phyloP scores from a whole-genome alignment of 116 monocot species.

The Posidonia oceanica region DNA sequence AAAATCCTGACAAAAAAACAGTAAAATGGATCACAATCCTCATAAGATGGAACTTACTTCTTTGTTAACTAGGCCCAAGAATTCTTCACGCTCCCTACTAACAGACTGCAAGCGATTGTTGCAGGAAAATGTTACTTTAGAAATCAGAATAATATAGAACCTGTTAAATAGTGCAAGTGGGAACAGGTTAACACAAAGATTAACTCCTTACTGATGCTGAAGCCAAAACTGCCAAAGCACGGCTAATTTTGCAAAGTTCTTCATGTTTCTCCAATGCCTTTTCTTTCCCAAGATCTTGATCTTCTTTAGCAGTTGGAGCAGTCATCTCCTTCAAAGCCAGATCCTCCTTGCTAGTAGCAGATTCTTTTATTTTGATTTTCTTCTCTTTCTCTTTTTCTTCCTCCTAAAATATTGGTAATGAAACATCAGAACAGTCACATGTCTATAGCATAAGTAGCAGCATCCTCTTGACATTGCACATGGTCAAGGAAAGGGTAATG shows the following conservation, averaged over 20 bases:
- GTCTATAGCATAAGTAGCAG: no score
- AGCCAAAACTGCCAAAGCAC: constrained; percentile 78
- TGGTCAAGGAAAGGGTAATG: no score
- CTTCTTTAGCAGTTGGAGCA: constrained; percentile 54
- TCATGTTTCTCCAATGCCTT: constrained; percentile 52
- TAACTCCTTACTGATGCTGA: constrained; percentile 69
- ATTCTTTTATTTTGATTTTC: constrained; percentile 45
- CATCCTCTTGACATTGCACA: no score
- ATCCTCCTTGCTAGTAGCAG: constrained; percentile 48
- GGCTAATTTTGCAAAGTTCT: constrained; percentile 71
- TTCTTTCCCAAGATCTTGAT: constrained; percentile 23
- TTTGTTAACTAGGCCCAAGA: constrained; percentile 80
- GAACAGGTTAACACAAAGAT: neutral
- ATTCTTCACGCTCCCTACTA: constrained; percentile 84
- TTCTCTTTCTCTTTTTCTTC: constrained; percentile 70
- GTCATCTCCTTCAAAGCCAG: constrained; percentile 86
- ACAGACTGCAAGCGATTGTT: constrained; percentile 65
- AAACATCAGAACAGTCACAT: no score
- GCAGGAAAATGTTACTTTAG: neutral
- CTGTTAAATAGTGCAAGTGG: neutral
- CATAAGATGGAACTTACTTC: constrained; percentile 39
- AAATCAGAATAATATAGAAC: neutral
- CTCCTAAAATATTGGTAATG: constrained; percentile 4
- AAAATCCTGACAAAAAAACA: neutral
- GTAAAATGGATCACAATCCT: neutral